Conservation (phyloP, 305 asterid genomes). For the Fraxinus latifolia region DNA sequence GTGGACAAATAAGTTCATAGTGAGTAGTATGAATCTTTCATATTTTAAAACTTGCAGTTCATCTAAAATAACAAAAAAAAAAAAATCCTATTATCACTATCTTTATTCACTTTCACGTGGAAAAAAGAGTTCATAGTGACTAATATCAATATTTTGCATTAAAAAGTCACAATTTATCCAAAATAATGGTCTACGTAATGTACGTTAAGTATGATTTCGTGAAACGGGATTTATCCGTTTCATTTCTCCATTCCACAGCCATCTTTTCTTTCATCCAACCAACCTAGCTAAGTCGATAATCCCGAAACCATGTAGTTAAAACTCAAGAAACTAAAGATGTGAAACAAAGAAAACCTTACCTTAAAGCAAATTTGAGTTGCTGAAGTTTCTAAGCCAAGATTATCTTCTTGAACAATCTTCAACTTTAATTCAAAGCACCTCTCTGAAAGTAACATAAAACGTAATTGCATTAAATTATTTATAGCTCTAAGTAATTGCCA, state of each 20-base stretch:
- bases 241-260: not conserved
- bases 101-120: not conserved
- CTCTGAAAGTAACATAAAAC: not conserved
- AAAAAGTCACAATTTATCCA: not conserved
- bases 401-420: not conserved
- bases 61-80: not conserved
- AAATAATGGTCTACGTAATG: not conserved
- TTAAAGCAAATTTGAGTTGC: slow-evolving; percentile 3
- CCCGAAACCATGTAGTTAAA: not conserved
- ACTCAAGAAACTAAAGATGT: not conserved
- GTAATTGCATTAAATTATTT: not conserved
- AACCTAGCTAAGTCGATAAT: not conserved
- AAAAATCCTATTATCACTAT: not conserved
- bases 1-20: not conserved
- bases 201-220: not conserved
- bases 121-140: not conserved
- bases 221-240: not conserved
- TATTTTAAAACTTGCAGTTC: not conserved
- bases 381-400: slow-evolving; percentile 1
- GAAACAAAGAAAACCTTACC: not conserved
- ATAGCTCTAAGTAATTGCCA: not conserved
- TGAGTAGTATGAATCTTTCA: not conserved
- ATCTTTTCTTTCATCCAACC: not conserved
- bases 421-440: not conserved
- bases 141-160: not conserved